Evolutionary conservation across 1,284 basidiomycete genomes (phyloP).

Genomic region (Irpex lacteus): DNA sequence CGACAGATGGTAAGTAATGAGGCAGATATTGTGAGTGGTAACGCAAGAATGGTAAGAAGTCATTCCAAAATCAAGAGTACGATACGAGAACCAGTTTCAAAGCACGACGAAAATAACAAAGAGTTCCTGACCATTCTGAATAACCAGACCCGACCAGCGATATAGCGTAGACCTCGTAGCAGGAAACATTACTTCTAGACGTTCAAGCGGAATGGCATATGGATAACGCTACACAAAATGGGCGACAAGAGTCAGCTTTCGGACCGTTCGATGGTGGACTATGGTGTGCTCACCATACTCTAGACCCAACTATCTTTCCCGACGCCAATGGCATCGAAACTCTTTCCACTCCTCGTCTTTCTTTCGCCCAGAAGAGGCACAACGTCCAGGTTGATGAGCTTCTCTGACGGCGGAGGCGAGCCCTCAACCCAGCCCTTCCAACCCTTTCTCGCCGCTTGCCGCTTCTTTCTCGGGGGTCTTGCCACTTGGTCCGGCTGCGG

Average conservation of each 20-base stretch:
- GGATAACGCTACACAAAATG: not conserved
- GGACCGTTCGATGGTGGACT: slow-evolving; percentile 17
- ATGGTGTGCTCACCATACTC: slow-evolving; percentile 23
- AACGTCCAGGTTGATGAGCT: slow-evolving; percentile 73
- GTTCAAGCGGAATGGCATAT: not conserved
- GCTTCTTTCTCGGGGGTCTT: slow-evolving; percentile 51
- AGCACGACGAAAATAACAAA: not conserved
- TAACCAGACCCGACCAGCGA: not conserved
- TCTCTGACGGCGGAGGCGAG: slow-evolving; percentile 74
- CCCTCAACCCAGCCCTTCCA: slow-evolving; percentile 88
- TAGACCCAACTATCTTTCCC: slow-evolving; percentile 53
- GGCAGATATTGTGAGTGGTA: not conserved
- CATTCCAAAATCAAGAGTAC: slow-evolving; percentile 8
- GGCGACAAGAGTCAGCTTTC: slow-evolving; percentile 1
- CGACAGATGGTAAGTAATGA: not conserved
- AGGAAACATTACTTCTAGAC: not conserved
- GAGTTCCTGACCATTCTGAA: not conserved
- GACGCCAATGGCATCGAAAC: slow-evolving; percentile 69
- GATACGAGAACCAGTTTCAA: slow-evolving; percentile 4
- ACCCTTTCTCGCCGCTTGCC: slow-evolving; percentile 68
- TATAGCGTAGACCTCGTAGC: slow-evolving; percentile 2
- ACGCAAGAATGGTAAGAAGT: not conserved
- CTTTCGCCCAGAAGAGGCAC: slow-evolving; percentile 57
- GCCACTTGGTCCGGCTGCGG: slow-evolving; percentile 25
- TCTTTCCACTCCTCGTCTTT: slow-evolving; percentile 74